Evolutionary conservation across 495 filamentous ascomycete species (phyloP), one percentile per base, ranked within the genome.

Genomic region (Neurospora sp.): DNA sequence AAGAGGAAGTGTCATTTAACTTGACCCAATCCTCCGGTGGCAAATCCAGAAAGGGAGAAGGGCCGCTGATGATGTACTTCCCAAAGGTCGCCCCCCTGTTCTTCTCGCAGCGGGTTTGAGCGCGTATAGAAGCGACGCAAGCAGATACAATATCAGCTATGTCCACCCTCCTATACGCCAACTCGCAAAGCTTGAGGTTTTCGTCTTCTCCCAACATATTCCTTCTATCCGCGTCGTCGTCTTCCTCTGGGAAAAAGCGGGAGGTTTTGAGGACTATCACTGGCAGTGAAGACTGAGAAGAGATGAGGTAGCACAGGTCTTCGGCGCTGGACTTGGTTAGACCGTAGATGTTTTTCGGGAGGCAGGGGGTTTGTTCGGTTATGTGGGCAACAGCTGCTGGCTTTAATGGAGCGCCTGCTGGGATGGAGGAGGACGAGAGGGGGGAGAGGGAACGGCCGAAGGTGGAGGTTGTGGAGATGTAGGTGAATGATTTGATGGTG

Each of bases 271-370:
- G 72, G 12, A 80, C 72, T 1, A 78, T 16, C 3, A 74, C n/a
- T 0, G 75, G 76, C 5, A 78, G 18, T 0, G 42, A 35, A 1
- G 65, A 39, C 48, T 78, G 44, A 18, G 41, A 61, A 41, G 73
- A 44, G n/a, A 75, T 69, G 4, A 80, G 65, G 20, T 39, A 38
- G 70, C 79, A 81, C 3, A 80, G 6, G 22, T 80, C 78, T 65
- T 81, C 79, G 11, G 79, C 79, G 2, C 74, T 74, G 18, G 61
- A 40, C 69, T 81, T 81, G 40, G 78, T 79, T 11, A 72, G 69
- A 69, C 79, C 79, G 71, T 81, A 81, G 48, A 81, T 77, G 68
- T 81, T 81, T 27, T 81, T 81, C 4, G 78, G 76, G 3, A 22
- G 31, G 38, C 73, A 73, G 1, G 35, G 48, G 9, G 77, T 75